Evolutionary conservation across 495 filamentous ascomycete genomes (phyloP).

Genomic region (Corynascus novoguineensis): DNA sequence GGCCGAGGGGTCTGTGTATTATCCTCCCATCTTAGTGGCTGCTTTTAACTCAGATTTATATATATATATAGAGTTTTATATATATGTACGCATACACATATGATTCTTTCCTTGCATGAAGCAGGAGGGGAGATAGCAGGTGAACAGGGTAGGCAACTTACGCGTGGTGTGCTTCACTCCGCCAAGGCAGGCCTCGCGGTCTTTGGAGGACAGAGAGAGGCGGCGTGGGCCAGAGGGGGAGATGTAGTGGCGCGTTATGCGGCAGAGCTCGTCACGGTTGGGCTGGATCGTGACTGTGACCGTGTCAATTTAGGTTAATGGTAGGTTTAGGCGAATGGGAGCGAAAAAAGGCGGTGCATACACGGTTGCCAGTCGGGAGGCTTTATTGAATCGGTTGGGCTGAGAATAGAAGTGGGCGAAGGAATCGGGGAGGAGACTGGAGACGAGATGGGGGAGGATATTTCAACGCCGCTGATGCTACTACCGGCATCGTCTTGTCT

Average conservation of each 20-base stretch:
- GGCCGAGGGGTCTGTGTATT: slow-evolving; percentile 51
- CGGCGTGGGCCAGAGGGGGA: slow-evolving; percentile 53
- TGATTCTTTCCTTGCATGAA: no score
- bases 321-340: not conserved
- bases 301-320: not conserved
- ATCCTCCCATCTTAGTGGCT: no score
- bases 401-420: slow-evolving; percentile 15
- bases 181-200: slow-evolving; percentile 54
- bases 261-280: slow-evolving; percentile 59
- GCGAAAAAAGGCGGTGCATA: slow-evolving; percentile 13
- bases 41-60: no score
- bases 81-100: no score
- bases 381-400: slow-evolving; percentile 19
- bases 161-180: slow-evolving; percentile 62
- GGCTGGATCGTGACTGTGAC: slow-evolving; percentile 61
- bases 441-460: not conserved
- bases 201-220: slow-evolving; percentile 56
- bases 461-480: not conserved
- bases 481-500: not conserved
- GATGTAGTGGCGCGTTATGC: slow-evolving; percentile 60
- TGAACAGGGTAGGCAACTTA: not conserved
- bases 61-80: no score
- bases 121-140: no score
- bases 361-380: slow-evolving; percentile 33
- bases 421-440: slow-evolving; percentile 21